Evolutionary conservation across 768 basidiomycete genomes (phyloP).

Genomic region (Pleurotus salmoneostramineus): DNA sequence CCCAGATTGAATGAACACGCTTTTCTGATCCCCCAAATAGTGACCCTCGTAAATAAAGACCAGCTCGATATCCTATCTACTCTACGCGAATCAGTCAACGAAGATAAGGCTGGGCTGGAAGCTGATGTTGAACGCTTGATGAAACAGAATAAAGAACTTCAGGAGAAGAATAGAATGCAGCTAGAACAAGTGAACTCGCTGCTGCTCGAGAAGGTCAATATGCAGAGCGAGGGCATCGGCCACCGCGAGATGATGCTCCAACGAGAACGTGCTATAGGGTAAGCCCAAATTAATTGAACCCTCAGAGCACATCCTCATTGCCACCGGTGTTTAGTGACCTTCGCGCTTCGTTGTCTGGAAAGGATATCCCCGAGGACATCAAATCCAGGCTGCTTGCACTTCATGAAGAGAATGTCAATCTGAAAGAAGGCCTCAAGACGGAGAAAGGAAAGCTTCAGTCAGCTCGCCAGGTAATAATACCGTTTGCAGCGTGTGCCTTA

Average conservation of each 20-base stretch:
- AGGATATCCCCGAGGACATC: conserved; percentile 79
- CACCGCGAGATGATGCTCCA: conserved; percentile 85
- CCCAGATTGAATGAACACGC: too few relatives aligned
- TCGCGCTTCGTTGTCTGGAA: conserved; percentile 71
- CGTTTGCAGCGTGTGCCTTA: not conserved
- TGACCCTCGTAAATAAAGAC: conserved; percentile 89
- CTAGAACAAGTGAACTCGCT: conserved; percentile 83
- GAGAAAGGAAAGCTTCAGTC: conserved; percentile 74
- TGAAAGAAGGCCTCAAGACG: conserved; percentile 71
- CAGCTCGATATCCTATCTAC: conserved; percentile 86
- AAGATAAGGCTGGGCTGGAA: conserved; percentile 79
- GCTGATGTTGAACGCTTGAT: conserved; percentile 60
- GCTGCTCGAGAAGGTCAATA: conserved; percentile 86
- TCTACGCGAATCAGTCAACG: conserved; percentile 83
- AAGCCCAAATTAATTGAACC: conserved; percentile 7
- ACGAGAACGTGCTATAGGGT: conserved; percentile 85
- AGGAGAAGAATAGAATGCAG: conserved; percentile 87
- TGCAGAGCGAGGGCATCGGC: conserved; percentile 89
- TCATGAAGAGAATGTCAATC: conserved; percentile 71
- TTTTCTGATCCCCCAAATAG: conserved; percentile 30
- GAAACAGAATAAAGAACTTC: conserved; percentile 64
- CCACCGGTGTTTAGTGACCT: conserved; percentile 51
- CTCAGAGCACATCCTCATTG: not conserved
- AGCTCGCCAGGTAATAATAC: conserved; percentile 32
- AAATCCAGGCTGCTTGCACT: conserved; percentile 69